Evolutionary conservation across 2,329 filamentous ascomycete species (phyloP).

Genomic region (Trichoderma gracile): DNA sequence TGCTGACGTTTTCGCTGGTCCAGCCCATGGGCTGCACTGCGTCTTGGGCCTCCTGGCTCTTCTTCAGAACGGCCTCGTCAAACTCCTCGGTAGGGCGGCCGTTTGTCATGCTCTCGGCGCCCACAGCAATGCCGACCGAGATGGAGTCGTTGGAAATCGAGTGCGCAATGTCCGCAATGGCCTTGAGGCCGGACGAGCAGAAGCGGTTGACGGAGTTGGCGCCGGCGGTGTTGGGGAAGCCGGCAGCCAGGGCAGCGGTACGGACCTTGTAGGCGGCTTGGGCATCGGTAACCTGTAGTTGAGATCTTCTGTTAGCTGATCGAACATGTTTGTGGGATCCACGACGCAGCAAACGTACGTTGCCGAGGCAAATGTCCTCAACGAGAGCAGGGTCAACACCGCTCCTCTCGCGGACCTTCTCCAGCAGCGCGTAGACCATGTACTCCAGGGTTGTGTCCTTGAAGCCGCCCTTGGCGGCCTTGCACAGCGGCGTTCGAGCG

Average conservation of each 20-base stretch:
- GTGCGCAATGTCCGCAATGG: constrained; percentile 91
- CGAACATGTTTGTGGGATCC: neutral
- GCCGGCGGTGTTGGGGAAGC: constrained; percentile 86
- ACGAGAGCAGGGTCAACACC: constrained; percentile 78
- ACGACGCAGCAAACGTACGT: constrained; percentile 55
- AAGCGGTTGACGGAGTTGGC: constrained; percentile 89
- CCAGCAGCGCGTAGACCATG: constrained; percentile 78
- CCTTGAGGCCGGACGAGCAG: constrained; percentile 95
- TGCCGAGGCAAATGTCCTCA: constrained; percentile 90
- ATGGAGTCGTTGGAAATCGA: constrained; percentile 79
- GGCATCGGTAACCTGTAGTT: constrained; percentile 68
- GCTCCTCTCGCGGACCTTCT: constrained; percentile 70
- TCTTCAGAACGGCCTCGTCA: constrained; percentile 69
- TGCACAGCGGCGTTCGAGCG: constrained; percentile 82
- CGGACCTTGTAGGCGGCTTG: constrained; percentile 91
- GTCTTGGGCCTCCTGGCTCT: constrained; percentile 76
- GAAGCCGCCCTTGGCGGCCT: constrained; percentile 88
- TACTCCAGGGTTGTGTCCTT: constrained; percentile 92
- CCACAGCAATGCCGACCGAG: constrained; percentile 82
- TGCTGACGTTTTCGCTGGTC: constrained; percentile 93
- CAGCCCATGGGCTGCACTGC: constrained; percentile 97
- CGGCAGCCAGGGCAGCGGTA: constrained; percentile 83
- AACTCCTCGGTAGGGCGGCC: constrained; percentile 72
- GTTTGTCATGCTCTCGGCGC: constrained; percentile 83
- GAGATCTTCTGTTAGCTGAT: constrained; percentile 13